Conservation (phyloP, 768 basidiomycete species). For the Pisolithus orientalis region DNA sequence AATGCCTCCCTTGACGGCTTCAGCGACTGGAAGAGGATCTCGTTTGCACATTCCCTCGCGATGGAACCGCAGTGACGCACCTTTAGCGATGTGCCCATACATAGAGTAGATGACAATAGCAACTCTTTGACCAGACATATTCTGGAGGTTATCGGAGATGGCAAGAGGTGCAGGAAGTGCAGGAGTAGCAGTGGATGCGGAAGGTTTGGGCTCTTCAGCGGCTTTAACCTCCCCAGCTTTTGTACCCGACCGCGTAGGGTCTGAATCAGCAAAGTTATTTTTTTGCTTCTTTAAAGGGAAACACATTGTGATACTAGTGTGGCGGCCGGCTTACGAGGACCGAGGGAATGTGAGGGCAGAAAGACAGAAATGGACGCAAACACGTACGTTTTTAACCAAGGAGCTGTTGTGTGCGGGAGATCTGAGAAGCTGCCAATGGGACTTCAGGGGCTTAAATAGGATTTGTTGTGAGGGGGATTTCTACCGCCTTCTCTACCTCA, state of each 20-base stretch:
- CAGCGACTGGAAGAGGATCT: constrained; percentile 21
- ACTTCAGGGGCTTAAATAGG: no score
- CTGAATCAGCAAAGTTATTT: constrained; percentile 26
- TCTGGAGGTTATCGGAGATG: background rate
- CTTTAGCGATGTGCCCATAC: constrained; percentile 43
- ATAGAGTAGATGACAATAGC: constrained; percentile 46
- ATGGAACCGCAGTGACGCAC: constrained; percentile 24
- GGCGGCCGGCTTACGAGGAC: background rate
- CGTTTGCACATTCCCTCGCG: background rate
- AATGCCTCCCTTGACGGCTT: constrained; percentile 35
- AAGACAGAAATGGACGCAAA: constrained; percentile 2
- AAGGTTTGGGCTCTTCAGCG: constrained; percentile 1
- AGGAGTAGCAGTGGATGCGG: constrained; percentile 1
- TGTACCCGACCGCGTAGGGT: constrained; percentile 11
- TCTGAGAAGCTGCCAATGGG: no score
- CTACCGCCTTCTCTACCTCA: no score
- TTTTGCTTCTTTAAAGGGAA: constrained; percentile 34
- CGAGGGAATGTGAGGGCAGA: background rate
- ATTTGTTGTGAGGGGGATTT: no score
- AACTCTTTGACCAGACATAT: constrained; percentile 28
- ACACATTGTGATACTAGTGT: constrained; percentile 25
- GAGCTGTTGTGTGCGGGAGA: no score
- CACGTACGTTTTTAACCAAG: no score
- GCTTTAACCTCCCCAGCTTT: constrained; percentile 7
- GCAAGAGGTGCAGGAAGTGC: background rate